Evolutionary conservation across 768 basidiomycete species (phyloP), one percentile per base, ranked within the genome.

Genomic region (Mycena floridula): DNA sequence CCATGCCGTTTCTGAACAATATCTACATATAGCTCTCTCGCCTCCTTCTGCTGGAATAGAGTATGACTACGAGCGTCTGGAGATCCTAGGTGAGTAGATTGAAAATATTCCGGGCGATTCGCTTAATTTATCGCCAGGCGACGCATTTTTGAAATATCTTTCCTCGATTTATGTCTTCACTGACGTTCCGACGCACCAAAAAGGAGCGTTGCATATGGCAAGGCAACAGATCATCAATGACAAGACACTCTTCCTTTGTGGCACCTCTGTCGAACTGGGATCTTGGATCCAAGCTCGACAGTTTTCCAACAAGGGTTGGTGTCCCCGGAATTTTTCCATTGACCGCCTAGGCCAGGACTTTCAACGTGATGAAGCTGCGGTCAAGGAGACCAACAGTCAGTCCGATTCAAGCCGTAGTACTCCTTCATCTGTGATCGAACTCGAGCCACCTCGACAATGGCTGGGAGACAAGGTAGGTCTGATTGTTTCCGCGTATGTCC

Each of bases 61-160:
- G 51, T 72, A 73, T 47, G 76, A 93, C 64, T 93, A 93, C 60
- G 88, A 94, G 63, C 79, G 90, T 26, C 64, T 91, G 37, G 91
- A 92, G 59, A 69, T 91, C 40, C 72, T 92, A 13, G 90, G 89
- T 89, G 53, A 47, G n/a, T n/a, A n/a, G 67, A 42, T 44, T 25
- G n/a, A 39, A 7, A 32, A 13, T n/a, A 9, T 32, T 45, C 25
- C 42, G 25, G 20, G 49, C n/a, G 4, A 5, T 27, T 13, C 27
- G 22, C 23, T 35, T 43, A 11, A 30, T 43, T 28, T 40, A 48
- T 43, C 36, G 5, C 23, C 52, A 81, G 89, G 90, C 24, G 91
- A 93, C 61, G 78, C 88, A 20, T 88, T 87, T 59, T 66, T 94
- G 49, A 94, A 94, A 61, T 84, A 83, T 55, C 60, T 91, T 37